phyloP scores from a whole-genome alignment of 371 early-diverging fungal species.

The Mortierella sp. region DNA sequence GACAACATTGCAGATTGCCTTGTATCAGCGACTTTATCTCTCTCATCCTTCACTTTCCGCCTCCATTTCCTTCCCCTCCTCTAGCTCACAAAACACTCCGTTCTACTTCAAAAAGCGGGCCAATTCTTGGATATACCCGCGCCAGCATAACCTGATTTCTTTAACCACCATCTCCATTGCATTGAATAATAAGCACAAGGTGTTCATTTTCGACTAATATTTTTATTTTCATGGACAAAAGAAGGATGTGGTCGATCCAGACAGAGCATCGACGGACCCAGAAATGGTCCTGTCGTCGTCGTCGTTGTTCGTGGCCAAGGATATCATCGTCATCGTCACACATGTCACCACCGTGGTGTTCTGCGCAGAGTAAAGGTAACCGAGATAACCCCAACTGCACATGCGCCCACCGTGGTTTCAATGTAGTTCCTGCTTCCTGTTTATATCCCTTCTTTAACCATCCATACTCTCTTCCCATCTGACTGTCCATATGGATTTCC shows the following conservation, averaged over 20 bases:
- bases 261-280: neutral
- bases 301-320: neutral
- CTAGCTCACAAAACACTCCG: no score
- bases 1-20: no score
- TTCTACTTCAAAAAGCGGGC: no score
- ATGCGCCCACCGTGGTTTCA: neutral
- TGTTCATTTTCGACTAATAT: neutral
- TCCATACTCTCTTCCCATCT: neutral
- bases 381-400: neutral
- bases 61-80: no score
- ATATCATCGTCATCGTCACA: neutral
- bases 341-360: neutral
- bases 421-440: neutral
- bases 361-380: neutral
- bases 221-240: neutral
- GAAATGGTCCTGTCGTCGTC: neutral
- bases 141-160: neutral
- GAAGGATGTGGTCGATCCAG: neutral
- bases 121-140: no score
- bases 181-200: neutral
- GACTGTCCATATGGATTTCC: neutral
- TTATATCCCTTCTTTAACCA: neutral
- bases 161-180: neutral
- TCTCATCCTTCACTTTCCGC: no score
- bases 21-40: no score